Evolutionary conservation across 768 basidiomycete species (phyloP).

Genomic region (Lentinula lateritia): DNA sequence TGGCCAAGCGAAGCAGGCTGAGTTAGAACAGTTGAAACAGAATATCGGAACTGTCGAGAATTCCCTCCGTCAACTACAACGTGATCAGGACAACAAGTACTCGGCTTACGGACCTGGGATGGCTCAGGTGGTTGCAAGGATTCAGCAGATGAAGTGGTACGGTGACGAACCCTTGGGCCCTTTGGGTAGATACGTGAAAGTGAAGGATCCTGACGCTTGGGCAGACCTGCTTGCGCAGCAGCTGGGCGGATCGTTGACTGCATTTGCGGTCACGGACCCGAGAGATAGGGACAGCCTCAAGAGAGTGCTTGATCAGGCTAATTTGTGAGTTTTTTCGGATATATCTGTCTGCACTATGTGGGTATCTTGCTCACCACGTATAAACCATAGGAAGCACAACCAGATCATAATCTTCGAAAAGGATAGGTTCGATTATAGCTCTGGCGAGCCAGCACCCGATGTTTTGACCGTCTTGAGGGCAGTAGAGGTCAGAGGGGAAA

Average conservation of each 20-base stretch:
- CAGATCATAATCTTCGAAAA: slow-evolving; percentile 60
- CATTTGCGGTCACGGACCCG: slow-evolving; percentile 71
- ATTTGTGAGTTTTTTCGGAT: slow-evolving; percentile 49
- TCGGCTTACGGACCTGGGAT: slow-evolving; percentile 61
- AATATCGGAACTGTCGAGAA: slow-evolving; percentile 41
- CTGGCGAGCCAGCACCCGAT: slow-evolving; percentile 61
- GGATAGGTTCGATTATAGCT: slow-evolving; percentile 77
- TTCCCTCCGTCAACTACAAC: slow-evolving; percentile 44
- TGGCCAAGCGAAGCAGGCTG: slow-evolving; percentile 31
- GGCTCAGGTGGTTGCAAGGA: slow-evolving; percentile 47
- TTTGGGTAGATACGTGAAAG: slow-evolving; percentile 71
- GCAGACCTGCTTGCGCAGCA: slow-evolving; percentile 58
- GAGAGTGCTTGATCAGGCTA: slow-evolving; percentile 44
- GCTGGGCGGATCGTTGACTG: slow-evolving; percentile 51
- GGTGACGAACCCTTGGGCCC: slow-evolving; percentile 74
- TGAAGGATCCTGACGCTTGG: slow-evolving; percentile 62
- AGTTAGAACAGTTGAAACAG: slow-evolving; percentile 24
- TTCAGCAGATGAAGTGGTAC: slow-evolving; percentile 50
- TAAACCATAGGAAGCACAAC: slow-evolving; percentile 28
- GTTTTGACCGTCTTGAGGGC: slow-evolving; percentile 77
- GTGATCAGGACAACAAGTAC: slow-evolving; percentile 51
- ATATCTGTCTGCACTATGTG: background rate
- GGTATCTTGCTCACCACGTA: background rate
- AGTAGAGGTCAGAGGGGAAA: slow-evolving; percentile 55
- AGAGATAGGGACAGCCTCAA: slow-evolving; percentile 57